Percentiles rank a stretch among this genome's conserved stretches.
phyloP scores from a whole-genome alignment of 208 protist species.

The Sergeia podlipaevii region DNA sequence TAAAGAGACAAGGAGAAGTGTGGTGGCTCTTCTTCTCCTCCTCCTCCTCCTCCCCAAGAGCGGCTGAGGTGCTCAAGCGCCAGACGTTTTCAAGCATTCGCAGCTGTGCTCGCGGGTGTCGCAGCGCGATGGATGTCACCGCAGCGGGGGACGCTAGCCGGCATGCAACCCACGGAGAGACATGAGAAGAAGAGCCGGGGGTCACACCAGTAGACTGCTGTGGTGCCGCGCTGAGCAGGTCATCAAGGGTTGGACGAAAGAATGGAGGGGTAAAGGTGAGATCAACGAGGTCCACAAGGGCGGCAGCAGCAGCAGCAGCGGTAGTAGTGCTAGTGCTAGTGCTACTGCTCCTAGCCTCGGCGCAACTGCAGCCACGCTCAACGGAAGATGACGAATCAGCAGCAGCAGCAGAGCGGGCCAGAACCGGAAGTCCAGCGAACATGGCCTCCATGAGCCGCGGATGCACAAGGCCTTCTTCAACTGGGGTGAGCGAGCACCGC shows the following conservation, averaged over 20 bases:
- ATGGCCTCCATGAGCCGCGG: background rate
- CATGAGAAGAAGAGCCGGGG: constrained; percentile 5
- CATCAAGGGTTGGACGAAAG: background rate
- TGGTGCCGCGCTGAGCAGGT: background rate
- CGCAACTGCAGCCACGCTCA: background rate
- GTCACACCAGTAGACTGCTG: background rate
- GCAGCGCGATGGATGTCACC: constrained; percentile 35
- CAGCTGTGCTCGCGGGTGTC: constrained; percentile 38
- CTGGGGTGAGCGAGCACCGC: constrained; percentile 13
- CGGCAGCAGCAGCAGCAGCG: background rate
- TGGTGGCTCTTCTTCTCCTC: background rate
- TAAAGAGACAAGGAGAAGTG: background rate
- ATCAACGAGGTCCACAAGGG: background rate
- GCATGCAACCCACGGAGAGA: background rate
- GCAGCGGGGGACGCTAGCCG: constrained; percentile 11
- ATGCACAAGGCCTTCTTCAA: background rate
- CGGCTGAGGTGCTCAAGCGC: background rate
- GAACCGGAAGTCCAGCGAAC: background rate
- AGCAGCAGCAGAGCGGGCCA: background rate
- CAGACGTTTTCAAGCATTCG: constrained; percentile 27
- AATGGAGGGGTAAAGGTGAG: background rate
- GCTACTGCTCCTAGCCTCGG: background rate
- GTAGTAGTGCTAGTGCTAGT: background rate
- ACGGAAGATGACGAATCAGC: background rate
- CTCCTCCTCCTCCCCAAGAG: background rate